Base-by-base conservation (phyloP, 306 rosid species). In the Castanospermum australe region DNA sequence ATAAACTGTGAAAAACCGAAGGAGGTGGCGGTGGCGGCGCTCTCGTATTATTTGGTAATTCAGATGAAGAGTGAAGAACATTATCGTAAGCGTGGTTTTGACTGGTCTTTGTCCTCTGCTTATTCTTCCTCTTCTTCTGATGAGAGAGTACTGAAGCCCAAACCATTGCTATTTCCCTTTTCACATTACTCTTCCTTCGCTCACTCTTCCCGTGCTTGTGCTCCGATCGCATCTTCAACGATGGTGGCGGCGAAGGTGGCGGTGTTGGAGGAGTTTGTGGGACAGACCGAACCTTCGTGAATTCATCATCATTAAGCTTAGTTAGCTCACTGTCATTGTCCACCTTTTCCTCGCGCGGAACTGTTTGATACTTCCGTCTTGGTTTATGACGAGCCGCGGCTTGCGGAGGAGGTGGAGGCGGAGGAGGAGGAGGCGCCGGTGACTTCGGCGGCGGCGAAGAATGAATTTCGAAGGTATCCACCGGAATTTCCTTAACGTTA, bases 61-160 rank as follows among this genome's bases (percentile, higher is more conserved):
- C 89, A 52, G 45, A n/a, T n/a, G n/a, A n/a, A n/a, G n/a, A n/a
- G n/a, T n/a, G n/a, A n/a, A n/a, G 47, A 57, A 60, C 62, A 25
- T 68, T 48, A 25, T 81, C 83, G 62, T 77, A 67, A 38, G 77
- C 22, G 61, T 76, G 59, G 72, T 73, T 59, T 62, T 76, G 39
- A 65, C 28, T 61, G 30, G 25, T 47, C 25, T 50, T 83, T 11
- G 78, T 39, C 63, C 76, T 87, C 47, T 83, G 87, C 45, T 87
- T 88, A 82, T 68, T 92, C 86, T 88, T 92, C 71, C 85, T 71
- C 82, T 90, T 92, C 54, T 76, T 83, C 81, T 86, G 90, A 6
- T 82, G 88, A 25, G 90, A 90, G 20, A 87, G 85, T 9, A 93
- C 85, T 2, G 97, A 90, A 65, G 90, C 84, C 84, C 90, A 88